These are phyloP conservation scores for Neurospora pannonica DNA, from an alignment of 495 filamentous ascomycete genomes.

Conservation along the genomic window DNA sequence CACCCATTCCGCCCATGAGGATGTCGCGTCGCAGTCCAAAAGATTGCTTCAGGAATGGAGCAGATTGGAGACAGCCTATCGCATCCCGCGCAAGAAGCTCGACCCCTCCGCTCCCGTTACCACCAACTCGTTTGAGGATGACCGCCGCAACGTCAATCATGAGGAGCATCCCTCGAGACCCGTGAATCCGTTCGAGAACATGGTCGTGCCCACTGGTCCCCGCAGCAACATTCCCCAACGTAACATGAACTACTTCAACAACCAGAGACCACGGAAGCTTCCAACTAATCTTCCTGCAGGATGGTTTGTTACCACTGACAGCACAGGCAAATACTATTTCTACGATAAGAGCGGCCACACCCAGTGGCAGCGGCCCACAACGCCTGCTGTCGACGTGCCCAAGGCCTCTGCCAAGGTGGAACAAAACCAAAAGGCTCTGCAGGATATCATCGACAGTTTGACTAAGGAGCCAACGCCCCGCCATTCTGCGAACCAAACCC, in stretches of 20 bases:
- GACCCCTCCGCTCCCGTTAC: conserved; percentile 30
- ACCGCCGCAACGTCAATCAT: conserved; percentile 57
- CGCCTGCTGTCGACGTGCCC: conserved; percentile 52
- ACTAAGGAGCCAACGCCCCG: conserved; percentile 49
- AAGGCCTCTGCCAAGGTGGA: conserved; percentile 54
- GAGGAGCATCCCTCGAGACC: conserved; percentile 34
- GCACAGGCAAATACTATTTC: conserved; percentile 63
- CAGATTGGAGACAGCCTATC: conserved; percentile 82
- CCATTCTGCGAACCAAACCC: conserved; percentile 46
- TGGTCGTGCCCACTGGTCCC: conserved; percentile 51
- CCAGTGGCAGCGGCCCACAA: conserved; percentile 70
- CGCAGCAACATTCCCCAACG: conserved; percentile 56
- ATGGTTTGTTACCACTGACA: conserved; percentile 65
- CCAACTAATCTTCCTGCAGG: conserved; percentile 58
- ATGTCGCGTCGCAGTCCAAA: conserved; percentile 61
- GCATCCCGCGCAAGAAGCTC: conserved; percentile 73
- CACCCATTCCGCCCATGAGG: conserved; percentile 57
- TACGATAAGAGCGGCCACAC: conserved; percentile 64
- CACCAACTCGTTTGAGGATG: conserved; percentile 48
- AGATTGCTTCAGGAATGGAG: conserved; percentile 76
- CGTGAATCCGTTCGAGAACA: conserved; percentile 23
- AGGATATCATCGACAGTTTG: conserved; percentile 79
- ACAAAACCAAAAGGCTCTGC: conserved; percentile 46
- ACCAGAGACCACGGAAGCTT: conserved; percentile 47
- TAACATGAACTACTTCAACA: conserved; percentile 47